phyloP scores from a whole-genome alignment of 768 basidiomycete genomes.

The Russula ochroleuca region DNA sequence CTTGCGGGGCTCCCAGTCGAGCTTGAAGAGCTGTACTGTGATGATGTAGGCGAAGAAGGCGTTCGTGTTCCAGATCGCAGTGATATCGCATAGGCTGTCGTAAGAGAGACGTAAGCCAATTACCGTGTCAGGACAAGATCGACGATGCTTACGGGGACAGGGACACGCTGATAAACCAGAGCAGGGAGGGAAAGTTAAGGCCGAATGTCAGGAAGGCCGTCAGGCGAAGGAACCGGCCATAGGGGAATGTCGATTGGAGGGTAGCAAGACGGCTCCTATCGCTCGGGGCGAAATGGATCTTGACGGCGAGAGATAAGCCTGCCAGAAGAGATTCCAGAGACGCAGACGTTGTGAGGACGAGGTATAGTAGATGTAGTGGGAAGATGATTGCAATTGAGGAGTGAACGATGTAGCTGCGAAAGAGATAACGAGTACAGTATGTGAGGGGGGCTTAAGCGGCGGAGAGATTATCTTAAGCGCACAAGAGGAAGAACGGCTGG shows the following conservation, averaged over 20 bases:
- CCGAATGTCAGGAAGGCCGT: slow-evolving; percentile 45
- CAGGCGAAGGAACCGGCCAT: slow-evolving; percentile 37
- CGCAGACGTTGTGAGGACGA: slow-evolving; percentile 48
- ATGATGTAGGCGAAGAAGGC: slow-evolving; percentile 90
- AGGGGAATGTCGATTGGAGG: slow-evolving; percentile 30
- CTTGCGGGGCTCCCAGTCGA: slow-evolving; percentile 59
- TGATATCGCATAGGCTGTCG: slow-evolving; percentile 73
- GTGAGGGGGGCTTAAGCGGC: slow-evolving; percentile 1
- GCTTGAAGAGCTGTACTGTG: slow-evolving; percentile 63
- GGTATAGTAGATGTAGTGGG: slow-evolving; percentile 72
- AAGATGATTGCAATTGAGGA: slow-evolving; percentile 73
- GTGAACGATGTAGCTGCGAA: slow-evolving; percentile 77
- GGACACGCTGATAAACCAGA: slow-evolving; percentile 73
- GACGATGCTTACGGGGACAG: slow-evolving; percentile 59
- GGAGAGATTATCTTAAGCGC: slow-evolving; percentile 30
- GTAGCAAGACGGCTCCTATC: background rate
- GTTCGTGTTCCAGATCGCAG: slow-evolving; percentile 78
- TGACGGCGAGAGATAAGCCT: slow-evolving; percentile 50
- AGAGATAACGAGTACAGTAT: background rate
- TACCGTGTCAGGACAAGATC: background rate
- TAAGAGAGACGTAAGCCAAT: background rate
- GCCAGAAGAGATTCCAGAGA: slow-evolving; percentile 47
- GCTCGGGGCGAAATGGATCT: slow-evolving; percentile 31
- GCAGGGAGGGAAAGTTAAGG: slow-evolving; percentile 57
- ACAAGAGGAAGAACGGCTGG: slow-evolving; percentile 90